Percentiles rank a stretch among this genome's conserved stretches.
Conservation (phyloP, 225 moss, liverwort and hornwort species). For the Pseudoscleropodium purum region DNA sequence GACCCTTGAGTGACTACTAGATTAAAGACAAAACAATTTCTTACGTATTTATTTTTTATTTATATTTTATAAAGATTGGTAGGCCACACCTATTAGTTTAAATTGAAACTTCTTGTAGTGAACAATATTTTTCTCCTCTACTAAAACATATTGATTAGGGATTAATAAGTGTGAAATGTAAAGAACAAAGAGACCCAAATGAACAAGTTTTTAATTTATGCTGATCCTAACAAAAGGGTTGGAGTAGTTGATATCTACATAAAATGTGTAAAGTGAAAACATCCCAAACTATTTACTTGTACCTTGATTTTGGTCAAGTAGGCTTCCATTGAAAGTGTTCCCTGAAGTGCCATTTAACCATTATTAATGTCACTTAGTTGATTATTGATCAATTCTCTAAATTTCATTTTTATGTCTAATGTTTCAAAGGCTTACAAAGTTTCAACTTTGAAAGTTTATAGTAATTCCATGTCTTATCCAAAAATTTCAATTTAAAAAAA, state of each 20-base stretch:
- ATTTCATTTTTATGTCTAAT: background rate
- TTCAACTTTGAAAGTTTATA: background rate
- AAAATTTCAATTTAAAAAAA: no score
- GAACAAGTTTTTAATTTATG: background rate
- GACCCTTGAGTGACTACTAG: rapidly evolving
- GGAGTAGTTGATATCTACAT: no score
- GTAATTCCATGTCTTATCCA: background rate
- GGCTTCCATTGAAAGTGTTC: background rate
- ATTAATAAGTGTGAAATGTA: background rate
- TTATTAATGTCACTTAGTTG: no score
- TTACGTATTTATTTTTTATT: background rate
- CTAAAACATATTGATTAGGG: background rate
- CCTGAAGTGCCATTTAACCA: background rate
- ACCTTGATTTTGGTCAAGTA: rapidly evolving
- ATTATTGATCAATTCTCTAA: background rate
- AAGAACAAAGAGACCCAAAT: background rate
- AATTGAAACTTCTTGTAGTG: rapidly evolving
- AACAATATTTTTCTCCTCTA: rapidly evolving
- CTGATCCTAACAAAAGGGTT: no score
- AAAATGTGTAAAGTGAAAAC: background rate
- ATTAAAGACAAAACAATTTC: background rate
- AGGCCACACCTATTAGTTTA: background rate
- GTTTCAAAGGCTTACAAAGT: background rate
- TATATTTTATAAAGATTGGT: no score
- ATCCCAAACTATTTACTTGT: rapidly evolving